Evolutionary conservation across 208 protist species (phyloP).

Genomic region (Endotrypanum monterogeii): DNA sequence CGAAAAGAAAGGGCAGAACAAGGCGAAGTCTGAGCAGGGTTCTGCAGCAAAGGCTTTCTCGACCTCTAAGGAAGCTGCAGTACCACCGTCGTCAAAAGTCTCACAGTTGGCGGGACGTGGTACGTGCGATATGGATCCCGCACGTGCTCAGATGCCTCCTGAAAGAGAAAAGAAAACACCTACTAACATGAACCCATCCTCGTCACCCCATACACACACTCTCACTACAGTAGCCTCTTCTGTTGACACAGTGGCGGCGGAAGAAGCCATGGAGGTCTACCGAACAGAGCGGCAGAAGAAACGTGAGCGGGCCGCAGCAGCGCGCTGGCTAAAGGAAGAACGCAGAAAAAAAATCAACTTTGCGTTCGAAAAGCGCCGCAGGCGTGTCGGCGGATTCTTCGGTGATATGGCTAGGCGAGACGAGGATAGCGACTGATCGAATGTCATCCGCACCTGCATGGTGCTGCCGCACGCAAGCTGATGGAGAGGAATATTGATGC

Average conservation of each 20-base stretch:
- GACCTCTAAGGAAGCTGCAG: not conserved
- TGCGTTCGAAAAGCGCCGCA: conserved; percentile 79
- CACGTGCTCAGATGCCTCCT: not conserved
- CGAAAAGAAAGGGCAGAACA: not conserved
- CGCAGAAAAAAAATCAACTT: conserved; percentile 90
- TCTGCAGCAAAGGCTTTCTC: not conserved
- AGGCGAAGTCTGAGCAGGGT: not conserved
- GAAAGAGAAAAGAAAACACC: conserved; percentile 3
- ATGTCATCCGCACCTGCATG: not conserved
- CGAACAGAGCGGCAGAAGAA: conserved; percentile 60
- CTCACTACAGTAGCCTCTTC: not conserved
- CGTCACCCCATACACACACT: not conserved
- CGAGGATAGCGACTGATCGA: conserved; percentile 20
- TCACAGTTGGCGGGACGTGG: not conserved
- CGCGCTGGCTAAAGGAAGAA: conserved; percentile 86
- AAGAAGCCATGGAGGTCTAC: conserved; percentile 47
- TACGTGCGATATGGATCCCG: not conserved
- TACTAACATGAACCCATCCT: too few species aligned
- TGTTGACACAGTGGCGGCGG: not conserved
- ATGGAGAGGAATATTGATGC: not conserved
- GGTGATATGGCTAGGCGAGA: conserved; percentile 53
- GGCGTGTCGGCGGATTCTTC: conserved; percentile 87
- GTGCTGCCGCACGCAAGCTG: not conserved
- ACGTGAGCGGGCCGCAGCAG: conserved; percentile 75
- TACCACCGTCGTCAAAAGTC: not conserved